These are phyloP conservation scores for Coemansia sp. DNA, from an alignment of 192 early-diverging fungal species.

Conservation along the genomic window DNA sequence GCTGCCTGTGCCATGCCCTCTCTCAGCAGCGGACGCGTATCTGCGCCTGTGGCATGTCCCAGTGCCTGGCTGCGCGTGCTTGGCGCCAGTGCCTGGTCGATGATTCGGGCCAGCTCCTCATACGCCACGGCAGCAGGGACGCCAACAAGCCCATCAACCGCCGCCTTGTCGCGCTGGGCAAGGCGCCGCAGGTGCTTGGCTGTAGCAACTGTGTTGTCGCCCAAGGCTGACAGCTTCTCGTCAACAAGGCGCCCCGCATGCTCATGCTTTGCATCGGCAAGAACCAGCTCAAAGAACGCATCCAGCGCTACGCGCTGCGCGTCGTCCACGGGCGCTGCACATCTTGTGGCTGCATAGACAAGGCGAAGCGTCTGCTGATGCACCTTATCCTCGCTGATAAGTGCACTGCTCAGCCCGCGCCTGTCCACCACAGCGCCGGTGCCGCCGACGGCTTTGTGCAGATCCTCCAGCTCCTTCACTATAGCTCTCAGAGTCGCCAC, in stretches of 20 bases:
- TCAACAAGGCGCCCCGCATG: background rate
- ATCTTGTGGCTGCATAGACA: slow-evolving; percentile 19
- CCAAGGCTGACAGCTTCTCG: slow-evolving; percentile 15
- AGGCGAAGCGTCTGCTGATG: slow-evolving; percentile 37
- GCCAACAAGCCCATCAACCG: slow-evolving; percentile 3
- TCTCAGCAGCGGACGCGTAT: background rate
- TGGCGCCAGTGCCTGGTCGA: slow-evolving; percentile 15
- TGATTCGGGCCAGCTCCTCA: slow-evolving; percentile 7
- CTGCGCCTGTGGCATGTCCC: background rate
- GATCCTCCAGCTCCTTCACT: slow-evolving; percentile 30
- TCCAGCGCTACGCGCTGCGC: slow-evolving; percentile 4
- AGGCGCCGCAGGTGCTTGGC: slow-evolving; percentile 22
- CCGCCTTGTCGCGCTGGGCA: slow-evolving; percentile 2
- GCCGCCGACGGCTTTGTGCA: slow-evolving; percentile 1
- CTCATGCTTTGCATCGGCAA: background rate
- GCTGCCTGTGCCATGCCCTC: background rate
- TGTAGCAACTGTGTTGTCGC: background rate
- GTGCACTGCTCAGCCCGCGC: background rate
- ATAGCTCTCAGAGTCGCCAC: slow-evolving; percentile 20
- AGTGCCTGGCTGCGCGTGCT: background rate
- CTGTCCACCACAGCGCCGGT: slow-evolving; percentile 9
- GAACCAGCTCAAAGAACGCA: slow-evolving; percentile 25
- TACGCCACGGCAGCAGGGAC: slow-evolving; percentile 4
- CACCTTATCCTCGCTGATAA: slow-evolving; percentile 10
- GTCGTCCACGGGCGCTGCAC: background rate